Evolutionary conservation across 306 rosid genomes (phyloP).

Genomic region (Citrullus colocynthis): DNA sequence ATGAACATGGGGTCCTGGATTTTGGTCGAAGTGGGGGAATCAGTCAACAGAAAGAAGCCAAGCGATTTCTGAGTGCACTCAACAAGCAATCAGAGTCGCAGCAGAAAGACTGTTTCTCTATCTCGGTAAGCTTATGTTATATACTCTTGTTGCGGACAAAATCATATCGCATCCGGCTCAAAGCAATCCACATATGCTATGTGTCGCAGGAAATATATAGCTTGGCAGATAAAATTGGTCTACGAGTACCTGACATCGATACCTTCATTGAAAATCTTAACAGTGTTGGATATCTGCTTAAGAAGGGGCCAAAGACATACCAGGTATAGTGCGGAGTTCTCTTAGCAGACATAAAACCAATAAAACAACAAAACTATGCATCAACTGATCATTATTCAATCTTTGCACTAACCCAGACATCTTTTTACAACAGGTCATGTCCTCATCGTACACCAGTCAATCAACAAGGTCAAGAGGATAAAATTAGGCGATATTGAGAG

Average conservation of each 20-base stretch:
- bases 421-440: constrained; percentile 38
- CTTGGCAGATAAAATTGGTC: constrained; percentile 71
- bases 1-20: constrained; percentile 84
- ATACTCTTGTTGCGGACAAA: not conserved
- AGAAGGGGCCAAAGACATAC: constrained; percentile 80
- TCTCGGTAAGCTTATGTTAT: constrained; percentile 38
- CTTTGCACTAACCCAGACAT: not conserved
- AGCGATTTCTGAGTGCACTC: constrained; percentile 80
- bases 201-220: constrained; percentile 69
- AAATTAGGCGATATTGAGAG: not conserved
- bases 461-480: constrained; percentile 37
- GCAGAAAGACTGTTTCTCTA: constrained; percentile 73
- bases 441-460: constrained; percentile 59
- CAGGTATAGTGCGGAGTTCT: constrained; percentile 35
- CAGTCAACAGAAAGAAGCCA: constrained; percentile 97
- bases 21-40: constrained; percentile 97
- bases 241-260: constrained; percentile 81
- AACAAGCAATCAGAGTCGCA: constrained; percentile 80
- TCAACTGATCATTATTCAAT: not conserved
- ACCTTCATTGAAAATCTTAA: constrained; percentile 70
- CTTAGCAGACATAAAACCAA: not conserved
- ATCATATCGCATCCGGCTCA: constrained; percentile 1
- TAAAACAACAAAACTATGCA: not conserved
- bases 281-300: constrained; percentile 68
- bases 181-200: not conserved